Percentiles rank a stretch among this genome's conserved stretches.
Conservation (phyloP, 345 rosid genomes). For the Citrus australasica region DNA sequence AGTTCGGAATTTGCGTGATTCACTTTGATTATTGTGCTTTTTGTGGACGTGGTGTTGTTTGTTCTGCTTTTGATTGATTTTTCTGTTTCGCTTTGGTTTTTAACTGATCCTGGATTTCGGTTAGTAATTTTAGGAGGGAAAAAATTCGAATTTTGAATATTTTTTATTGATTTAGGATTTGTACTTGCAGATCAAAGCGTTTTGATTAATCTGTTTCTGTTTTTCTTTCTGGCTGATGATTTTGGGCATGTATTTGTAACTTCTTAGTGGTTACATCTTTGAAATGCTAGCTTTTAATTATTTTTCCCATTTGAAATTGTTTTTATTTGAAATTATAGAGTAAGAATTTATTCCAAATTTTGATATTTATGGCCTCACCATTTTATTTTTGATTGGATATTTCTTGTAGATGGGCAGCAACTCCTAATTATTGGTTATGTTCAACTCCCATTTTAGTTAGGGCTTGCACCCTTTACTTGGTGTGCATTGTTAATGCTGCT, state of each 20-base stretch:
- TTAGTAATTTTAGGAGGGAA: slow-evolving; percentile 16
- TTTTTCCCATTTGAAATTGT: background rate
- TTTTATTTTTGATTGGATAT: background rate
- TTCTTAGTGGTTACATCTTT: background rate
- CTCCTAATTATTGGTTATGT: background rate
- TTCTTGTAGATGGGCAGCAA: background rate
- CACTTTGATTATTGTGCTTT: slow-evolving; percentile 6
- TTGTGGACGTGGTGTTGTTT: slow-evolving; percentile 3
- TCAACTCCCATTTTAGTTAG: too few species aligned
- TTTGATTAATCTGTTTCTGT: slow-evolving; percentile 1
- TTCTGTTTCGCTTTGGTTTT: slow-evolving; percentile 7
- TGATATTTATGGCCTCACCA: background rate
- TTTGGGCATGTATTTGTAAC: background rate
- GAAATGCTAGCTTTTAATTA: background rate
- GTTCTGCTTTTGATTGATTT: background rate
- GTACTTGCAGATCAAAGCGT: slow-evolving; percentile 21
- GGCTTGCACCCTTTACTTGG: background rate
- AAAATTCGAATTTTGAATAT: slow-evolving; percentile 3
- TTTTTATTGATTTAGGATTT: slow-evolving; percentile 2
- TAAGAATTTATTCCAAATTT: background rate
- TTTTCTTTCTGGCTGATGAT: background rate
- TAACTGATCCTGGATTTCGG: slow-evolving; percentile 21
- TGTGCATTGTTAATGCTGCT: background rate
- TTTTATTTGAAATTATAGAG: background rate
- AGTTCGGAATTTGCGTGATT: slow-evolving; percentile 13